Evolutionary conservation across 345 rosid genomes (phyloP).

Genomic region (Ceriops zippeliana): DNA sequence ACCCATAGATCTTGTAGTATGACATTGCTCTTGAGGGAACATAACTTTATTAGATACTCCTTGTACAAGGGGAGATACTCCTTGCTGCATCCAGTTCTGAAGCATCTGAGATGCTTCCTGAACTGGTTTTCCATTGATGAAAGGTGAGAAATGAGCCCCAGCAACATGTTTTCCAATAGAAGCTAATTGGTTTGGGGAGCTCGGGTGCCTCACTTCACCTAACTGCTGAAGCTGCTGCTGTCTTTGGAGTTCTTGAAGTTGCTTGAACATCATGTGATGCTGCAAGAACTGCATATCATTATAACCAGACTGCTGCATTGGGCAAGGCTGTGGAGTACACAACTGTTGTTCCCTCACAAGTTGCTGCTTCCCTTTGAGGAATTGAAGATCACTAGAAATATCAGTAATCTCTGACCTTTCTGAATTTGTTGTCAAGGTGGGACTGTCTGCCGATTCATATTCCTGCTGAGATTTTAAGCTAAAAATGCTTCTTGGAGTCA

Average conservation of each 20-base stretch:
- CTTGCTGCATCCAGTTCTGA: slow-evolving; percentile 38
- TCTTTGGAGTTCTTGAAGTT: slow-evolving; percentile 68
- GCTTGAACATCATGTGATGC: slow-evolving; percentile 65
- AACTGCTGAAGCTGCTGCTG: slow-evolving; percentile 49
- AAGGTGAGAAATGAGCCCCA: slow-evolving; percentile 40
- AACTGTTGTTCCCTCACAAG: slow-evolving; percentile 28
- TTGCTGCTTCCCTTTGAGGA: slow-evolving; percentile 42
- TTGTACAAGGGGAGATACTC: slow-evolving; percentile 39
- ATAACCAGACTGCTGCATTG: slow-evolving; percentile 56
- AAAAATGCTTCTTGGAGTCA: slow-evolving; percentile 19
- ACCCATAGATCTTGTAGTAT: slow-evolving; percentile 35
- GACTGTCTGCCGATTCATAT: slow-evolving; percentile 20
- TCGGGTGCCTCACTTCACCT: slow-evolving; percentile 46
- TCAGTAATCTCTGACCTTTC: slow-evolving; percentile 25
- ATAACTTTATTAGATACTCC: slow-evolving; percentile 38
- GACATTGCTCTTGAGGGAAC: slow-evolving; percentile 41
- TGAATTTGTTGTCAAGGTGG: slow-evolving; percentile 24
- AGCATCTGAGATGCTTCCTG: slow-evolving; percentile 43
- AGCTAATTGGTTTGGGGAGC: slow-evolving; percentile 41
- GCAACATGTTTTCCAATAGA: slow-evolving; percentile 38
- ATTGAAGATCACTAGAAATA: slow-evolving; percentile 32
- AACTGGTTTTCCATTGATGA: slow-evolving; percentile 54
- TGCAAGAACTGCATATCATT: slow-evolving; percentile 64
- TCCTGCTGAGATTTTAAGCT: slow-evolving; percentile 17
- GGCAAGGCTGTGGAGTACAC: slow-evolving; percentile 23